Evolutionary conservation across 768 basidiomycete genomes (phyloP).

Genomic region (Kwoniella shandongensis): DNA sequence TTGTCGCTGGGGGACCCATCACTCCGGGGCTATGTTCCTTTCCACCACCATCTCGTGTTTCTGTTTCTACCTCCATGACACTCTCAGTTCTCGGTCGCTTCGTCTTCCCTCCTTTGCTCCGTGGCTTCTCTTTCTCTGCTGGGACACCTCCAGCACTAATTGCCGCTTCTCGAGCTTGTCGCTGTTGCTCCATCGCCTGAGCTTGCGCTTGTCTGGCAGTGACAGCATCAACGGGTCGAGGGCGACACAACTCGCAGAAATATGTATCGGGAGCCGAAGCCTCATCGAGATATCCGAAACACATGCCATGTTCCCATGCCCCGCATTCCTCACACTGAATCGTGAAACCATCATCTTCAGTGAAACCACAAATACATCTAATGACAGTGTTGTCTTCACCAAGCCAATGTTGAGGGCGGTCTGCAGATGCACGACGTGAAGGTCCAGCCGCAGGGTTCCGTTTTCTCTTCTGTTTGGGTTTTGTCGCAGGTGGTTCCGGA

Average conservation of each 20-base stretch:
- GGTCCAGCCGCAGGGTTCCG: constrained; percentile 26
- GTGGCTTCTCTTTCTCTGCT: constrained; percentile 15
- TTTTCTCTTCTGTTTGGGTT: constrained; percentile 28
- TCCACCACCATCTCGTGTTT: constrained; percentile 4
- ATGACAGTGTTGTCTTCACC: constrained; percentile 54
- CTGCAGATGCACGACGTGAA: constrained; percentile 29
- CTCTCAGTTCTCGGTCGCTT: constrained; percentile 33
- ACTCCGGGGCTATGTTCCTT: constrained; percentile 38
- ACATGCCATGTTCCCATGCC: constrained; percentile 80
- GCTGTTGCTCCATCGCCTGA: constrained; percentile 14
- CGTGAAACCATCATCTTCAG: constrained; percentile 77
- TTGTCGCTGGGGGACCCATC: constrained; percentile 42
- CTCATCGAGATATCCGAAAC: constrained; percentile 62
- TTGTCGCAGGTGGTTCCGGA: constrained; percentile 7
- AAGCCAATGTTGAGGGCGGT: constrained; percentile 37
- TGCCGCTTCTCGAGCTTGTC: constrained; percentile 2
- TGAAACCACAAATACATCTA: constrained; percentile 70
- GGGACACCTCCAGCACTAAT: not conserved
- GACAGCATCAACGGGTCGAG: constrained; percentile 45
- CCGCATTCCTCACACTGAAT: constrained; percentile 81
- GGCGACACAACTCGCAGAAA: constrained; percentile 68
- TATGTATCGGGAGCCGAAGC: constrained; percentile 57
- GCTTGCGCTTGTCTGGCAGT: constrained; percentile 23
- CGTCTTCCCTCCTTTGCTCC: constrained; percentile 25
- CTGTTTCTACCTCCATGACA: constrained; percentile 25